These are phyloP conservation scores for Kodamaea suecica DNA, from an alignment of 1,139 yeast genomes.

Conservation along the genomic window DNA sequence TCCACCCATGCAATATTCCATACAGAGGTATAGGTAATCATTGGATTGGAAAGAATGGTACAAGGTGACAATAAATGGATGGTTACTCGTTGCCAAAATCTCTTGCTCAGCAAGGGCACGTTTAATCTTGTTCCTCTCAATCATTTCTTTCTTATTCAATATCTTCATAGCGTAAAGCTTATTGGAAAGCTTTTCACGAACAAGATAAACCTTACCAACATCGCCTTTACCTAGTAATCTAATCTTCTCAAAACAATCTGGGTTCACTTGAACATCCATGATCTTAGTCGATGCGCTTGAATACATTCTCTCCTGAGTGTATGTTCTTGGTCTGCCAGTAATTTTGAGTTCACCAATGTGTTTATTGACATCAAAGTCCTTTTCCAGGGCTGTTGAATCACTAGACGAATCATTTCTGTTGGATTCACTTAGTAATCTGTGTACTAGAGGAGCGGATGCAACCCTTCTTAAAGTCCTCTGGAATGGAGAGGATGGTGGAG, in stretches of 20 bases:
- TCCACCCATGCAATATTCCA: constrained; percentile 99
- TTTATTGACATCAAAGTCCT: constrained; percentile 41
- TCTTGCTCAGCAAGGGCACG: constrained; percentile 96
- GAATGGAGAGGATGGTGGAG: constrained; percentile 32
- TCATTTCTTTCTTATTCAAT: constrained; percentile 87
- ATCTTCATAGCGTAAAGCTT: constrained; percentile 91
- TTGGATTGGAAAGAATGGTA: constrained; percentile 96
- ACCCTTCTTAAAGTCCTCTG: constrained; percentile 65
- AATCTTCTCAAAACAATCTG: constrained; percentile 83
- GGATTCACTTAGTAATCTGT: constrained; percentile 34
- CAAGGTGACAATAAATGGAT: constrained; percentile 93
- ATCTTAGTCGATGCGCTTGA: constrained; percentile 70
- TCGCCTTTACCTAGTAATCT: constrained; percentile 93
- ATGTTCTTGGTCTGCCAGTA: constrained; percentile 47
- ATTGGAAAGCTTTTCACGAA: constrained; percentile 72
- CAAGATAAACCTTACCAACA: constrained; percentile 93
- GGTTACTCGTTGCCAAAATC: constrained; percentile 90
- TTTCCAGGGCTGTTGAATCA: constrained; percentile 14
- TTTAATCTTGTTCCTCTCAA: constrained; percentile 88
- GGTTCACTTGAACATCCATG: constrained; percentile 77
- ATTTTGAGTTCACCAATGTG: constrained; percentile 56
- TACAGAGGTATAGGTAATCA: constrained; percentile 87
- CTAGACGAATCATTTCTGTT: constrained; percentile 3
- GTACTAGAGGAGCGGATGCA: constrained; percentile 75
- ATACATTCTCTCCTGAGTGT: constrained; percentile 60